Base-by-base conservation (phyloP, 495 filamentous ascomycete species). In the Penicillium odoratum region DNA sequence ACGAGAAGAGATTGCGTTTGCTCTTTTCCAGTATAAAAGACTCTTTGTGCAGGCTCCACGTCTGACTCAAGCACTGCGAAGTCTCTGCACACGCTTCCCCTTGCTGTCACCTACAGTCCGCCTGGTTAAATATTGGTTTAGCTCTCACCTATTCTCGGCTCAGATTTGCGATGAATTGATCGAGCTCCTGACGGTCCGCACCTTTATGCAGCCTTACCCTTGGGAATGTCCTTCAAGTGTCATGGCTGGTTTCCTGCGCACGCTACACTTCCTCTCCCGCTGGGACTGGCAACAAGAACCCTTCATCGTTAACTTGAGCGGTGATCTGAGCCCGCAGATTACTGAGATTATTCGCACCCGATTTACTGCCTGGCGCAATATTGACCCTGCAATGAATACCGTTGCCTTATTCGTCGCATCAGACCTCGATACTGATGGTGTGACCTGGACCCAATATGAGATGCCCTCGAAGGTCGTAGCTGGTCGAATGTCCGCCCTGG, bases 231-330 rank as follows among this genome's bases (percentile, higher is more conserved):
- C 94, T 4, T 88, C 87, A 0, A 91, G 85, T 65, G 78, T 86
- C n/a, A 87, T 83, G 76, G 87, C 86, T 16, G 94, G 88, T 4
- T 96, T 98, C 64, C 69, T 92, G 18, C 83, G 93, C 42, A 89
- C 91, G 5, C 75, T 98, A 8, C 65, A 84, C 7, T 87, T 90
- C 60, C 72, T 98, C 10, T 82, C 92, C 1, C 80, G 83, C 25
- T 98, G 94, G 92, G 92, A 98, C 64, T 98, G 94, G 94, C 85
- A 90, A 21, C 73, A 80, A 29, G 86, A 91, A 28, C 89, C 94
- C 0, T 78, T 96, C 29, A 81, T 97, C 36, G 75, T 97, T 26
- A 89, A 97, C 67, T 78, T 92, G 7, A 55, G 69, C 68, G 51
- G 75, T 73, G 55, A 85, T 82, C 26, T 94, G 81, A 84, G 58